Evolutionary conservation across 345 rosid genomes (phyloP).

Genomic region (Eucalyptus brandiana): DNA sequence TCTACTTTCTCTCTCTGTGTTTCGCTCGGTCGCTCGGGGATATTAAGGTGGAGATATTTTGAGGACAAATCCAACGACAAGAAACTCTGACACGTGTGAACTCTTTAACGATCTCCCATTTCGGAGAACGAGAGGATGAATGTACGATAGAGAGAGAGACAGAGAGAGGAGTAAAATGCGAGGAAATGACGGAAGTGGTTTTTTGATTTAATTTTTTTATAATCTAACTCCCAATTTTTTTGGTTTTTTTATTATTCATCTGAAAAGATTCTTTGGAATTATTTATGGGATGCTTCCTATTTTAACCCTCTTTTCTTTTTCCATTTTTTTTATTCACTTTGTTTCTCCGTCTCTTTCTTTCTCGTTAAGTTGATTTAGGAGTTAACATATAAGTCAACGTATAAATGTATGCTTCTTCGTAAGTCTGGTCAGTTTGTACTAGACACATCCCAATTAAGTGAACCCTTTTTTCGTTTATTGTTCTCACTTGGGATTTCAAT

Average conservation of each 20-base stretch:
- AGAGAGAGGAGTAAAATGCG: background rate
- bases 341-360: background rate
- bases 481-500: background rate
- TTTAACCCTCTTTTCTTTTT: background rate
- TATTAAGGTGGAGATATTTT: background rate
- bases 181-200: background rate
- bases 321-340: background rate
- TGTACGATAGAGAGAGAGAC: background rate
- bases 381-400: background rate
- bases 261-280: background rate
- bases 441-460: background rate
- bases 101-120: background rate
- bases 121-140: background rate
- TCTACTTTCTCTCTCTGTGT: background rate
- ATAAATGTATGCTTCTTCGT: background rate
- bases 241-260: background rate
- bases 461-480: background rate
- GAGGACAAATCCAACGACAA: background rate
- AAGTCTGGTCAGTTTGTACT: background rate
- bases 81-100: background rate
- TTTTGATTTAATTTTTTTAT: background rate
- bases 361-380: background rate
- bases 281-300: background rate
- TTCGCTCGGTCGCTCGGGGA: background rate
- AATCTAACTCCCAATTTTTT: background rate